Evolutionary conservation across 768 basidiomycete genomes (phyloP).

Genomic region (Calocybe gangraenosa): DNA sequence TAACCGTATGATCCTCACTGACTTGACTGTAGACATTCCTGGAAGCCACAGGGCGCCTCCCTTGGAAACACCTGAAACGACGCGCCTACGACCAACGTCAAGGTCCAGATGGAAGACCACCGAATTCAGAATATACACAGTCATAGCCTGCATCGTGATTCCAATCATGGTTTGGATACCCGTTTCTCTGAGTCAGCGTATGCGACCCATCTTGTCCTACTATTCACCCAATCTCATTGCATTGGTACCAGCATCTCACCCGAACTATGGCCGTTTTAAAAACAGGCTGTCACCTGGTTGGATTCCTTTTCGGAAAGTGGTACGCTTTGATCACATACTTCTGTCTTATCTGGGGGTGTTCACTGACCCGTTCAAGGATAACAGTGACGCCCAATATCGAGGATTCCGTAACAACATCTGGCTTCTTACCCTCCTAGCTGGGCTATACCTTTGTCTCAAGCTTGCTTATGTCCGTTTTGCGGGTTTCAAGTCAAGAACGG

Average conservation of each 20-base stretch:
- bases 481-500: slow-evolving; percentile 6
- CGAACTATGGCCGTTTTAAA: slow-evolving; percentile 65
- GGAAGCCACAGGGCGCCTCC: slow-evolving; percentile 25
- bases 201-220: slow-evolving; percentile 25
- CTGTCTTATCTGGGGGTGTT: slow-evolving; percentile 3
- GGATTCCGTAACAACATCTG: slow-evolving; percentile 81
- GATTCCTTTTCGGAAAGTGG: slow-evolving; percentile 76
- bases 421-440: slow-evolving; percentile 44
- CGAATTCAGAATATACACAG: slow-evolving; percentile 79
- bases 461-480: slow-evolving; percentile 37
- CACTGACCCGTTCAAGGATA: slow-evolving; percentile 58
- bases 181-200: slow-evolving; percentile 67
- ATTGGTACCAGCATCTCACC: slow-evolving; percentile 53
- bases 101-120: slow-evolving; percentile 61
- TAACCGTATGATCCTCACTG: slow-evolving; percentile 26
- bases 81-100: not conserved
- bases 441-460: slow-evolving; percentile 55
- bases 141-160: slow-evolving; percentile 55
- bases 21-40: slow-evolving; percentile 56
- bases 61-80: slow-evolving; percentile 29
- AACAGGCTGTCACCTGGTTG: slow-evolving; percentile 66
- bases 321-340: slow-evolving; percentile 42
- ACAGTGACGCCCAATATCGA: slow-evolving; percentile 88
- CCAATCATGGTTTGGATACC: slow-evolving; percentile 78
- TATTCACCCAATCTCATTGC: slow-evolving; percentile 1